Percentiles rank a stretch among this genome's conserved stretches.
Evolutionary conservation across 1,284 basidiomycete species (phyloP).

Genomic region (Malassezia psittaci): DNA sequence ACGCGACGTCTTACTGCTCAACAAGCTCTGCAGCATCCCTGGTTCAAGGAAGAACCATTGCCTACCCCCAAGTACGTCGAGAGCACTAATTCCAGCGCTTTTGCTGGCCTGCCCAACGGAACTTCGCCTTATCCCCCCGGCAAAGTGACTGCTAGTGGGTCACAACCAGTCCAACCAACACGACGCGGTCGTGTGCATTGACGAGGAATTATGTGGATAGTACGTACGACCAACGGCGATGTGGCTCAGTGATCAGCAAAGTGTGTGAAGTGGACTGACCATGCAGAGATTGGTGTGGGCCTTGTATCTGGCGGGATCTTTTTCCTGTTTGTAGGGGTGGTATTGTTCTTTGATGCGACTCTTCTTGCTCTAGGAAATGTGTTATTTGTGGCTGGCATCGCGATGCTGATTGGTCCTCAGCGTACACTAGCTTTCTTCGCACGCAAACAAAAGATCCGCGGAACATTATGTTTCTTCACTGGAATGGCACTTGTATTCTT

Average conservation of each 20-base stretch:
- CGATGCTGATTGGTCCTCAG: conserved; percentile 46
- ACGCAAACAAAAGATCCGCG: conserved; percentile 84
- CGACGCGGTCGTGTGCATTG: conserved; percentile 2
- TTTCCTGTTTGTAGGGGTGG: conserved; percentile 89
- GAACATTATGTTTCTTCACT: conserved; percentile 53
- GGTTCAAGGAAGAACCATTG: conserved; percentile 50
- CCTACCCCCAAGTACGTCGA: conserved; percentile 6
- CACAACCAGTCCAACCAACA: conserved; percentile 1
- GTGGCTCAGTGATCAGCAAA: conserved; percentile 48
- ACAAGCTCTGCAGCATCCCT: conserved; percentile 64
- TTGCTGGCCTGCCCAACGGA: background rate
- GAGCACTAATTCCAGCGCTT: background rate
- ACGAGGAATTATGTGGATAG: conserved; percentile 10
- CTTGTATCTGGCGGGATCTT: conserved; percentile 91
- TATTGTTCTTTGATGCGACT: conserved; percentile 96
- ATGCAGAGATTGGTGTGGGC: conserved; percentile 57
- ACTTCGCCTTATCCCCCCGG: conserved; percentile 11
- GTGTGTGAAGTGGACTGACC: conserved; percentile 23
- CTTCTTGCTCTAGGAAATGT: conserved; percentile 84
- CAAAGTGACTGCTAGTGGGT: conserved; percentile 3
- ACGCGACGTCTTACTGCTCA: conserved; percentile 71
- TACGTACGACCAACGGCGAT: conserved; percentile 15
- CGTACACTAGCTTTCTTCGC: conserved; percentile 99
- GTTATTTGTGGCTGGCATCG: conserved; percentile 44
- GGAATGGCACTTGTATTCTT: conserved; percentile 58